Base-by-base conservation (phyloP, 2,329 filamentous ascomycete species). In the Neurospora sp. region DNA sequence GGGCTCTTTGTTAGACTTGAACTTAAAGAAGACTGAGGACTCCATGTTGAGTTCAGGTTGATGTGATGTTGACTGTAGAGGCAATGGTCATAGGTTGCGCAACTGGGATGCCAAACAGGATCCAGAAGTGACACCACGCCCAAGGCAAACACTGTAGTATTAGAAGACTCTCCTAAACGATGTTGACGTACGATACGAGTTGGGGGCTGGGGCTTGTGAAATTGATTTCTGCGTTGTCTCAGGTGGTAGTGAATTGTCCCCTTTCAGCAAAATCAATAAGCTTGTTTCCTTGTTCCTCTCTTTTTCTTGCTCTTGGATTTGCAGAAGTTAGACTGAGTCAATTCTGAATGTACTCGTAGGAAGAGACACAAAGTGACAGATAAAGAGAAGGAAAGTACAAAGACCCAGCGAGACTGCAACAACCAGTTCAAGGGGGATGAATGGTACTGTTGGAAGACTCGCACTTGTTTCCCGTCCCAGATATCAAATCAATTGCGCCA, bases 11-110 rank as follows among this genome's bases (percentile, higher is more conserved):
- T 96, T 93, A 76, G 95, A 98, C 84, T 97, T 98, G 90, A 99
- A 99, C 84, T 97, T 97, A 92, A 97, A 99, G 83, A 97, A 98
- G 79, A 99, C 96, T 75, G 94, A 98, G 70, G 96, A 97, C 79
- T 93, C 89, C 94, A 97, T 97, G 78, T 78, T 89, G 83, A 79
- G 72, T 71, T 73, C 28, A 62, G 23, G 23, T 62, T 62, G 52
- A 62, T 62, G 58, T 46, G 58, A 42, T 67, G 70, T 62, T 58
- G 68, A 46, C 10, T 68, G 52, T 68, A 19, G 40, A 52, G 28
- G 67, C n/a, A 36, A 39, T 28, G 33, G 68, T 68, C 36, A 62
- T 73, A 74, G 67, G 67, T 66, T n/a, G 66, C 69, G 68, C n/a
- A 67, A 71, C 33, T 19, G 33, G 66, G 46, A 42, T 66, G 66